These are phyloP conservation scores for Carex littledalei DNA, from an alignment of 176 grass and related monocot species.

Conservation along the genomic window DNA sequence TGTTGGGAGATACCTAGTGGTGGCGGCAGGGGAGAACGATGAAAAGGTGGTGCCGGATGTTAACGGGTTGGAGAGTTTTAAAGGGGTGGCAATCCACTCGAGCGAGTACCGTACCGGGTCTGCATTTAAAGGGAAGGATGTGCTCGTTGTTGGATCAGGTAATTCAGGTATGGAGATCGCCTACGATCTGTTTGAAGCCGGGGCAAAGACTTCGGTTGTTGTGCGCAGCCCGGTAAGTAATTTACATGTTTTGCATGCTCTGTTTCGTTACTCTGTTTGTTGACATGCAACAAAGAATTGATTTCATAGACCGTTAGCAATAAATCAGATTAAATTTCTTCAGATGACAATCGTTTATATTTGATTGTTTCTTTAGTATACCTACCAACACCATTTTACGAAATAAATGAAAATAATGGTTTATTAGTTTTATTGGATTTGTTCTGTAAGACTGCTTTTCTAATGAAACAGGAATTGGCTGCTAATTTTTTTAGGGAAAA, in stretches of 20 bases:
- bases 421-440: not conserved
- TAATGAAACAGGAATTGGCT: not conserved
- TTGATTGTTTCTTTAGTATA: not conserved
- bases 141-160: constrained; percentile 70
- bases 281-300: not conserved
- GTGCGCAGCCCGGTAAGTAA: constrained; percentile 49
- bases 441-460: not conserved
- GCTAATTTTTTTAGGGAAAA: too few species aligned
- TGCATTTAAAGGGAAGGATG: constrained; percentile 38
- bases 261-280: not conserved
- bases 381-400: not conserved
- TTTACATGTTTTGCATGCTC: not conserved
- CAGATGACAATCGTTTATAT: not conserved
- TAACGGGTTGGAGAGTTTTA: constrained; percentile 47
- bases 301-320: not conserved
- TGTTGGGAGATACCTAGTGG: constrained; percentile 41
- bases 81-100: constrained; percentile 47
- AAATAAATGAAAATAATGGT: not conserved
- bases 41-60: constrained; percentile 56
- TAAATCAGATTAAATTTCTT: not conserved
- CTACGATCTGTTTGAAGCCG: constrained; percentile 47
- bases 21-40: constrained; percentile 68
- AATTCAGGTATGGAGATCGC: constrained; percentile 97
- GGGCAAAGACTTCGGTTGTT: constrained; percentile 47
- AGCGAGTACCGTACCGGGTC: constrained; percentile 31